Evolutionary conservation across 176 grass and related monocot species (phyloP).

Genomic region (Zea luxurians): DNA sequence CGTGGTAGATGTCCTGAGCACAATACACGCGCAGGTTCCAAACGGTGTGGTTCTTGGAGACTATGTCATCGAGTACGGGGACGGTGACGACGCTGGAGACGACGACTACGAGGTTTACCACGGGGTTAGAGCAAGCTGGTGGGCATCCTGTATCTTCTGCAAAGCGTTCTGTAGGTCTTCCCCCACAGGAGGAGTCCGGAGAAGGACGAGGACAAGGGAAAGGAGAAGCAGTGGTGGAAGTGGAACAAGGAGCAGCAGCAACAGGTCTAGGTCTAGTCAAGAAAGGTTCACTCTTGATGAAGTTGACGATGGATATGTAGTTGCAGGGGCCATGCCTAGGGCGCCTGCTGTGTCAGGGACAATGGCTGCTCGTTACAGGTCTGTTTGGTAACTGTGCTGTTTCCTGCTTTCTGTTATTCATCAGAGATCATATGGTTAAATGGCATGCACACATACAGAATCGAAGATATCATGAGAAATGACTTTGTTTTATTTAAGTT

Average conservation of each 20-base stretch:
- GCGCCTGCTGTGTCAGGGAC: slow-evolving; percentile 51
- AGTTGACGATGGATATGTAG: slow-evolving; percentile 72
- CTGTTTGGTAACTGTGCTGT: slow-evolving; percentile 1
- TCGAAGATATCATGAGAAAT: not conserved
- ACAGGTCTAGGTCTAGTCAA: slow-evolving; percentile 34
- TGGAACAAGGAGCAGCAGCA: slow-evolving; percentile 50
- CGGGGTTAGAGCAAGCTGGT: slow-evolving; percentile 76
- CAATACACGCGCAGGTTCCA: slow-evolving; percentile 82
- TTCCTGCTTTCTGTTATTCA: not conserved
- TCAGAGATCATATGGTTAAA: slow-evolving; percentile 8
- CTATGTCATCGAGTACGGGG: slow-evolving; percentile 92
- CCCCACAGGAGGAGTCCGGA: slow-evolving; percentile 36
- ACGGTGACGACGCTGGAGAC: slow-evolving; percentile 74
- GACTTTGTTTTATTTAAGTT: not conserved
- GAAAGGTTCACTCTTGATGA: slow-evolving; percentile 62
- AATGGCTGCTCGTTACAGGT: slow-evolving; percentile 61
- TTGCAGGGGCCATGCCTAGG: slow-evolving; percentile 53
- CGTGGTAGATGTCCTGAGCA: slow-evolving; percentile 90
- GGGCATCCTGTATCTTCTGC: slow-evolving; percentile 75
- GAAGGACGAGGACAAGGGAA: slow-evolving; percentile 48
- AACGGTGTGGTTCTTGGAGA: slow-evolving; percentile 81
- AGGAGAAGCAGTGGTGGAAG: slow-evolving; percentile 51
- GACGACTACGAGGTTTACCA: slow-evolving; percentile 78
- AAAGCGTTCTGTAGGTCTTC: slow-evolving; percentile 62
- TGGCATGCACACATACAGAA: not conserved